Base-by-base conservation (phyloP, 164 flowering plant species). In the Vitis labrusca region DNA sequence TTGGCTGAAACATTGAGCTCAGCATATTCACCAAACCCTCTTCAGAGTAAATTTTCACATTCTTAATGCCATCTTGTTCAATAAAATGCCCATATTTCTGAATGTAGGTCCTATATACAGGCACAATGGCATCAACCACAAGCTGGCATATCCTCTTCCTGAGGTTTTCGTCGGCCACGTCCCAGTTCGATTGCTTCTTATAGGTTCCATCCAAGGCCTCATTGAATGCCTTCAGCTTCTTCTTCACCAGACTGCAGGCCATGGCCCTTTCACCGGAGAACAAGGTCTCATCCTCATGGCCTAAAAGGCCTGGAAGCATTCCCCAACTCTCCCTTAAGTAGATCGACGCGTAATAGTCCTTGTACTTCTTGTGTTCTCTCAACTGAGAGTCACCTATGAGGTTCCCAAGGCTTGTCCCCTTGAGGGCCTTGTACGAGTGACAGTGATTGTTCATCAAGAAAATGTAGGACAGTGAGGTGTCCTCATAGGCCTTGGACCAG, bases 361-460 rank as follows among this genome's bases (percentile, higher is more conserved):
- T 76, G 69, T 71, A 78, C 51, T 85, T 76, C 23, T 76, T 81
- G 44, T 84, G 85, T 32, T 74, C 78, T 11, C 50, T 55, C 7
- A 87, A 23, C 86, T 85, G 82, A 8, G 79, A 60, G 1, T 80
- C 84, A 27, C 93, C 93, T 77, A 89, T 68, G 47, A 82, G 54
- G 3, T 70, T 69, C 4, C 88, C 91, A 1, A 89, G 76, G 63
- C 74, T 61, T 7, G 91, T 84, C 56, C 79, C 85, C 23, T 76
- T 69, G 47, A 83, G 65, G 15, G 44, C 5, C 7, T 54, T 73
- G 78, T 68, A 64, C 32, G 87, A 65, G 68, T 86, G 82, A 56
- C 76, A 67, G 58, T 80, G 86, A 52, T 80, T 85, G 72, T 89
- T 89, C 84, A 85, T 89, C 81, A 82, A 67, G 83, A 87, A 89